Conservation (phyloP, 2,329 filamentous ascomycete genomes). For the Colletotrichum lentis region DNA sequence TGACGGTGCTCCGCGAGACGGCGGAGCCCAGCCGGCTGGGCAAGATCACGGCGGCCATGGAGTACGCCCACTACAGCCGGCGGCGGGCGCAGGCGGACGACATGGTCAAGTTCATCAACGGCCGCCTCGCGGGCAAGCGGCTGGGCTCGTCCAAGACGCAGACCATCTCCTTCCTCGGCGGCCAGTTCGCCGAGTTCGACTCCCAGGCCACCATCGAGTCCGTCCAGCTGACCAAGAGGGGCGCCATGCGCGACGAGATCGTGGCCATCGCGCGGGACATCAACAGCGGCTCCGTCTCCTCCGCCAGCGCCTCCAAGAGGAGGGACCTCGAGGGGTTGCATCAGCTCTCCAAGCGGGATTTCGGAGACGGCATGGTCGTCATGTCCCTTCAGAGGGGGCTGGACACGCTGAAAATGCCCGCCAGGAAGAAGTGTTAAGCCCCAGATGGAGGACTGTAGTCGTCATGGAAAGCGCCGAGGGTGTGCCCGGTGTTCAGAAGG, state of each 20-base stretch:
- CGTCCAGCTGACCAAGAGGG: not conserved
- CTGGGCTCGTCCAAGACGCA: constrained; percentile 4
- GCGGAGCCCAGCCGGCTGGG: constrained; percentile 1
- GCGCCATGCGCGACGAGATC: constrained; percentile 9
- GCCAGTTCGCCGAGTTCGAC: constrained; percentile 15
- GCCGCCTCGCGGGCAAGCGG: not conserved
- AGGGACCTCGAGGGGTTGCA: too few species aligned
- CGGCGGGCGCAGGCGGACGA: constrained; percentile 7
- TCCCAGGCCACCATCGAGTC: constrained; percentile 6
- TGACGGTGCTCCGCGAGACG: not conserved
- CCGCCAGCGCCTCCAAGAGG: too few species aligned
- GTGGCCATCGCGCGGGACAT: constrained; percentile 7
- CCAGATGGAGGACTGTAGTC: too few species aligned
- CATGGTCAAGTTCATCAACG: not conserved
- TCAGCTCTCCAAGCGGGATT: too few species aligned
- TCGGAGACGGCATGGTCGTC: too few species aligned
- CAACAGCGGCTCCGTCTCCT: not conserved
- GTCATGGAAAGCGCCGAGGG: too few species aligned
- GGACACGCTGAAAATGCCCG: too few species aligned
- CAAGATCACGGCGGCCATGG: constrained; percentile 13
- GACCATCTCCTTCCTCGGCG: not conserved
- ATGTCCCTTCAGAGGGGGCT: too few species aligned
- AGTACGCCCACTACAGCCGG: constrained; percentile 1
- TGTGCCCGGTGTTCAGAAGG: too few species aligned
- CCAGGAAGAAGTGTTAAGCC: too few species aligned